These are phyloP conservation scores for Penicillium lagena DNA, from an alignment of 495 filamentous ascomycete genomes.

Conservation along the genomic window DNA sequence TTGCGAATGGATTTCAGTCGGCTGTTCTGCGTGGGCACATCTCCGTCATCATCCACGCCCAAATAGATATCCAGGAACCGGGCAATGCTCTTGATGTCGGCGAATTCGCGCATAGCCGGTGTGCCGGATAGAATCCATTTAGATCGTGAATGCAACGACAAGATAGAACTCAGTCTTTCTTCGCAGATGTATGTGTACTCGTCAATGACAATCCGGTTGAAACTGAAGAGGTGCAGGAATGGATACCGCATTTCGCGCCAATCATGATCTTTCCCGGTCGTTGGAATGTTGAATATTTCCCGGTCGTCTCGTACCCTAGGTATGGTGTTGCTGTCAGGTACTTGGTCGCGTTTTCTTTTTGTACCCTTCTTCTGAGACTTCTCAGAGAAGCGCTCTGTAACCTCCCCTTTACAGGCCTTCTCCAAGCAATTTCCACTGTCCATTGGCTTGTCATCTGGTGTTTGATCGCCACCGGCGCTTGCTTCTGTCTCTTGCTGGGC, in stretches of 20 bases:
- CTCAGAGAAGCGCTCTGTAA: too few relatives aligned
- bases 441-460: neutral
- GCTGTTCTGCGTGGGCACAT: conserved; percentile 23
- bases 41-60: conserved; percentile 43
- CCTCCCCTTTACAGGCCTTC: too few relatives aligned
- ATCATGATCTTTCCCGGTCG: neutral
- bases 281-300: conserved; percentile 19
- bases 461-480: neutral
- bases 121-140: conserved; percentile 69
- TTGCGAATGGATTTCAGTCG: conserved; percentile 17
- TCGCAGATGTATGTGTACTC: conserved; percentile 57
- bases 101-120: conserved; percentile 50
- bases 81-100: conserved; percentile 53
- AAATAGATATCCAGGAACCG: conserved; percentile 48
- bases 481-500: conserved; percentile 5
- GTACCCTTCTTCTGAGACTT: too few relatives aligned
- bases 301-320: conserved; percentile 11
- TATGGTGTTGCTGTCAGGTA: neutral
- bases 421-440: neutral
- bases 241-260: conserved; percentile 22
- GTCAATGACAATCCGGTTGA: conserved; percentile 59
- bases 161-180: conserved; percentile 21
- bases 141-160: conserved; percentile 36
- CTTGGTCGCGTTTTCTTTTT: too few relatives aligned
- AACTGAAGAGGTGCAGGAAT: conserved; percentile 54